A percentile compares a stretch with the other conserved stretches of the same genome.
These are phyloP conservation scores for Zelonia costaricensis DNA, from an alignment of 208 protist genomes.

Conservation along the genomic window DNA sequence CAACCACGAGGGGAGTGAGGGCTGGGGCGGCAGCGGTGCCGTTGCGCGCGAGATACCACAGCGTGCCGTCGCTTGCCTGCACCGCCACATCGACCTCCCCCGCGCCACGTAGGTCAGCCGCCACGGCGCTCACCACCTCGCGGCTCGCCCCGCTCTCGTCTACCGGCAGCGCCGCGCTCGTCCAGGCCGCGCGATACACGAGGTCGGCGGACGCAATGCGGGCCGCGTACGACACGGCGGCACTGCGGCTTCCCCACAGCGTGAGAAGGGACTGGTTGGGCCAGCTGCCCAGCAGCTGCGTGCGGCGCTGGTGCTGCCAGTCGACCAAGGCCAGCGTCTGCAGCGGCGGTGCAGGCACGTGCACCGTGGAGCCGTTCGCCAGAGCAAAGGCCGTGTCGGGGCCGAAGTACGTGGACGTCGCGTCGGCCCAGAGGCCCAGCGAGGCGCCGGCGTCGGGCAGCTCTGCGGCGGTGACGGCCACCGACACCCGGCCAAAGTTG, in stretches of 20 bases:
- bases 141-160: not conserved
- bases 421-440: constrained; percentile 17
- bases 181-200: constrained; percentile 8
- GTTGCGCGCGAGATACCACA: constrained; percentile 42
- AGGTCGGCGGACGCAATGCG: constrained; percentile 1
- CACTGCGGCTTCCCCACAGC: constrained; percentile 15
- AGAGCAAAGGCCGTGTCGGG: not conserved
- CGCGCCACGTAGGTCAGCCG: constrained; percentile 38
- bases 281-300: constrained; percentile 26
- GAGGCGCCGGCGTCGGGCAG: constrained; percentile 7
- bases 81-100: constrained; percentile 47
- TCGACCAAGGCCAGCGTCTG: constrained; percentile 19
- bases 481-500: not conserved
- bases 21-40: constrained; percentile 1
- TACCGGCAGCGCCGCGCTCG: not conserved
- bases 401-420: constrained; percentile 17
- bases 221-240: constrained; percentile 4
- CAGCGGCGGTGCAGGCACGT: constrained; percentile 11
- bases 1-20: not conserved
- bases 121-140: constrained; percentile 47
- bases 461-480: not conserved
- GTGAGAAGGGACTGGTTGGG: constrained; percentile 16
- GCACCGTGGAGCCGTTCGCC: not conserved
- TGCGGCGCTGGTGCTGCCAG: constrained; percentile 26
- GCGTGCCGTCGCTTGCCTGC: constrained; percentile 38